A percentile compares a stretch with the other conserved stretches of the same genome.
Conservation (phyloP, 2,329 filamentous ascomycete species). For the Nigrograna mackinnonii region DNA sequence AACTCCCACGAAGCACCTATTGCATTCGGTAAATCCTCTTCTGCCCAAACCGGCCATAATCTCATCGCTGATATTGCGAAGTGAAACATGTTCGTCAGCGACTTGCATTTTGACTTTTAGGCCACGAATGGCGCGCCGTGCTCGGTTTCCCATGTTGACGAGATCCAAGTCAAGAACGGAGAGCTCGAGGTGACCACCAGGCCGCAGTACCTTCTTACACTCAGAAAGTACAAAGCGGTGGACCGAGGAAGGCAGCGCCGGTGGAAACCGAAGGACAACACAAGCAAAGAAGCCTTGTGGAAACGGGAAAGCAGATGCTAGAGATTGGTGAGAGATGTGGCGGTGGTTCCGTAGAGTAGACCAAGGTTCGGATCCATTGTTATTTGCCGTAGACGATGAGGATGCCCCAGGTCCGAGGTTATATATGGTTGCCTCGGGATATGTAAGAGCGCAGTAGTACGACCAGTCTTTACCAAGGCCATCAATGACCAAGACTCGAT, state of each 20-base stretch:
- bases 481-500: constrained; percentile 76
- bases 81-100: constrained; percentile 61
- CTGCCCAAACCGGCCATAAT: constrained; percentile 69
- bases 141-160: constrained; percentile 77
- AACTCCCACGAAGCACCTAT: constrained; percentile 76
- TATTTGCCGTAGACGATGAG: constrained; percentile 14
- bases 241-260: constrained; percentile 67
- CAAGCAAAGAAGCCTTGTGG: constrained; percentile 74
- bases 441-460: constrained; percentile 81
- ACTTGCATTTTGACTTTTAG: constrained; percentile 73
- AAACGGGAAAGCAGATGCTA: constrained; percentile 72
- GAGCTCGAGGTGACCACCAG: constrained; percentile 78
- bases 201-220: constrained; percentile 75
- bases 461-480: constrained; percentile 91
- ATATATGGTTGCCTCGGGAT: constrained; percentile 74
- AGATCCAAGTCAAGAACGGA: constrained; percentile 79
- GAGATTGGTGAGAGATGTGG: constrained; percentile 70
- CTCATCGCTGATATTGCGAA: constrained; percentile 58
- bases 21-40: constrained; percentile 72
- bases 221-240: constrained; percentile 75
- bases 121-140: constrained; percentile 68
- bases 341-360: constrained; percentile 67
- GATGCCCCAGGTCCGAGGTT: constrained; percentile 58
- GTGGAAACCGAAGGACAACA: constrained; percentile 77
- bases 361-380: constrained; percentile 29